Conservation (phyloP, 352 stramenopile species). For the Pilasporangium apinafurcum region DNA sequence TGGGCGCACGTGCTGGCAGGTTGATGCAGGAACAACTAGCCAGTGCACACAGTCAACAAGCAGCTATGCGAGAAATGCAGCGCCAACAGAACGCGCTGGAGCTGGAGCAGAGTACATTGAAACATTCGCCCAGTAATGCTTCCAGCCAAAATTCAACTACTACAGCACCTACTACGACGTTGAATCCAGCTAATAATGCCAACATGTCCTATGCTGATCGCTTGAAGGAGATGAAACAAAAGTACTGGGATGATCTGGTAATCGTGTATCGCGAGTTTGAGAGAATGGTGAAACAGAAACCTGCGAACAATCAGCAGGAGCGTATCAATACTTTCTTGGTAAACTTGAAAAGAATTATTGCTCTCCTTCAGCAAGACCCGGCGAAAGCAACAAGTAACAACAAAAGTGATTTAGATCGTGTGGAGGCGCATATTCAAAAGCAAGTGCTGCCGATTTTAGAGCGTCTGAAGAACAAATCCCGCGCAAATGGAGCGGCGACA, state of each 20-base stretch:
- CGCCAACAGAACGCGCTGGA: slow-evolving; percentile 50
- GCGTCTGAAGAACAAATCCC: slow-evolving; percentile 67
- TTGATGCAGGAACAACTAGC: slow-evolving; percentile 57
- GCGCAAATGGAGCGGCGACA: too few relatives aligned
- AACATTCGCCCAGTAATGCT: slow-evolving; percentile 13
- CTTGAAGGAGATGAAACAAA: slow-evolving; percentile 67
- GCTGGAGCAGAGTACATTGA: slow-evolving; percentile 30
- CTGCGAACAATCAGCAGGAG: slow-evolving; percentile 68
- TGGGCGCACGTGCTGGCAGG: slow-evolving; percentile 24
- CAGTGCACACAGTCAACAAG: slow-evolving; percentile 55
- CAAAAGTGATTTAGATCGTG: slow-evolving; percentile 72
- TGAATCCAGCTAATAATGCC: slow-evolving; percentile 1
- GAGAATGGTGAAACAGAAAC: slow-evolving; percentile 81
- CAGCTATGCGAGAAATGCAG: slow-evolving; percentile 52
- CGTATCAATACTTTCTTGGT: slow-evolving; percentile 78
- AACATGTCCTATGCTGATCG: slow-evolving; percentile 63
- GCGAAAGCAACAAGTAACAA: slow-evolving; percentile 71
- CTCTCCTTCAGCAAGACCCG: slow-evolving; percentile 72
- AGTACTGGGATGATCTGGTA: slow-evolving; percentile 81
- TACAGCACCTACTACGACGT: slow-evolving; percentile 9
- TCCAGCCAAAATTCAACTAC: slow-evolving; percentile 7
- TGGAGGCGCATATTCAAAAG: slow-evolving; percentile 80
- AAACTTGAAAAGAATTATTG: slow-evolving; percentile 78
- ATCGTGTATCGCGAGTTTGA: slow-evolving; percentile 84
- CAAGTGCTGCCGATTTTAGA: slow-evolving; percentile 77